These are phyloP conservation scores for Microascus cirrosus DNA, from an alignment of 2,329 filamentous ascomycete genomes.

Conservation along the genomic window DNA sequence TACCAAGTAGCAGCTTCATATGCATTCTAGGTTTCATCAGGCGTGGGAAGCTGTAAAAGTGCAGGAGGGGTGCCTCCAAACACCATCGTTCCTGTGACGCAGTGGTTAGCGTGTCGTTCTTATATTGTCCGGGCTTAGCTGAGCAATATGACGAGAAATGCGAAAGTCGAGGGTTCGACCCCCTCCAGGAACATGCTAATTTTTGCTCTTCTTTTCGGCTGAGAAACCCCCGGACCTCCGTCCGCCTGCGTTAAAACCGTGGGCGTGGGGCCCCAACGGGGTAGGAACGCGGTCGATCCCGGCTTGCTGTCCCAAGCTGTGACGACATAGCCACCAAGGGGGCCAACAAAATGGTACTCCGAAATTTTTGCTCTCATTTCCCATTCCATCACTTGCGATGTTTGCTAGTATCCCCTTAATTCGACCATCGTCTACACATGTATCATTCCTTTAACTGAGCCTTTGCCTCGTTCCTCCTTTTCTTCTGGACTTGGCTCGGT, in stretches of 20 bases:
- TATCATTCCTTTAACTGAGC: too few relatives aligned
- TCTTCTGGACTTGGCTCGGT: too few relatives aligned
- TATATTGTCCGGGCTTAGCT: constrained; percentile 9
- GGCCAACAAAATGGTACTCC: background rate
- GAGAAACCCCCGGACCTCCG: background rate
- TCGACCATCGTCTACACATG: too few relatives aligned
- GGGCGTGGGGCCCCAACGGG: background rate
- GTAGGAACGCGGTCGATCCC: background rate
- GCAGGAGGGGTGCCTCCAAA: background rate
- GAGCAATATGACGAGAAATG: constrained; percentile 11
- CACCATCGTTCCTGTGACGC: constrained; percentile 8
- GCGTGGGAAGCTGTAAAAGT: background rate
- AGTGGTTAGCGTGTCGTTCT: constrained; percentile 12
- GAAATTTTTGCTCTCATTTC: background rate
- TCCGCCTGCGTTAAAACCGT: background rate
- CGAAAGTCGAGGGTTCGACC: constrained; percentile 11
- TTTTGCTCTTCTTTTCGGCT: background rate
- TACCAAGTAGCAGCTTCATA: too few relatives aligned
- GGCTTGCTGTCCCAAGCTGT: background rate
- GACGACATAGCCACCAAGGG: background rate
- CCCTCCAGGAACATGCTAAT: constrained; percentile 10
- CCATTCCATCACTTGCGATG: background rate
- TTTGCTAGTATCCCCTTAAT: too few relatives aligned
- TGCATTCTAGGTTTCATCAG: background rate
- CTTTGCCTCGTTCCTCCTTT: too few relatives aligned